Conservation (phyloP, 2,329 filamentous ascomycete genomes). For the Cryphonectria japonica region DNA sequence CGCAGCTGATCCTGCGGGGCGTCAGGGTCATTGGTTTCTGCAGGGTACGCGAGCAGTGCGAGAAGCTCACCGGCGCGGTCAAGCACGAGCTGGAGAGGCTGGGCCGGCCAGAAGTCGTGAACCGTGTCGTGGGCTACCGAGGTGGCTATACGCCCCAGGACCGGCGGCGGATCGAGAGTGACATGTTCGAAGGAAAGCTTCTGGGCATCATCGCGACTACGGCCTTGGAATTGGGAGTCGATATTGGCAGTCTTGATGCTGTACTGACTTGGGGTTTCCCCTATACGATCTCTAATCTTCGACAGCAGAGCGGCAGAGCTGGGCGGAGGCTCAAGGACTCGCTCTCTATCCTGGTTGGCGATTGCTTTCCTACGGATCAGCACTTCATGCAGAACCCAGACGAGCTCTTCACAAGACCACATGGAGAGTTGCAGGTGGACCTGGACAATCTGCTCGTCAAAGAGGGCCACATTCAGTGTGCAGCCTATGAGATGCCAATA, state of each 20-base stretch:
- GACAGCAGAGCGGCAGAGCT: conserved; percentile 92
- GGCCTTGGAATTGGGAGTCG: conserved; percentile 89
- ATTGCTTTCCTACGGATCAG: conserved; percentile 89
- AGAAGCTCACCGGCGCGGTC: conserved; percentile 79
- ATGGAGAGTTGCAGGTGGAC: conserved; percentile 87
- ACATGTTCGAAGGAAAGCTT: conserved; percentile 96
- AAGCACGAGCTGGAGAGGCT: conserved; percentile 75
- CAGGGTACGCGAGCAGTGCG: conserved; percentile 83
- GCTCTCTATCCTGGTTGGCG: conserved; percentile 84
- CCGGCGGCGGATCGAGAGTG: conserved; percentile 81
- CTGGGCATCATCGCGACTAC: conserved; percentile 93
- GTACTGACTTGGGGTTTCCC: conserved; percentile 95
- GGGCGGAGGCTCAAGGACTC: conserved; percentile 93
- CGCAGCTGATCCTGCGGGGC: conserved; percentile 83
- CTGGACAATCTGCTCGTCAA: conserved; percentile 88
- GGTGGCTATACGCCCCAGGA: conserved; percentile 95
- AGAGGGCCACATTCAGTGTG: conserved; percentile 94
- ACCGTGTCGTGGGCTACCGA: conserved; percentile 90
- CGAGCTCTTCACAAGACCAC: conserved; percentile 89
- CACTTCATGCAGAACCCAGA: conserved; percentile 97
- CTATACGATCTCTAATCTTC: conserved; percentile 90
- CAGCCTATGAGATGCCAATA: conserved; percentile 93
- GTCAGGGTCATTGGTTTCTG: conserved; percentile 94
- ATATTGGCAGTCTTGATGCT: conserved; percentile 92
- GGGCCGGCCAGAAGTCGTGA: conserved; percentile 74